Evolutionary conservation across 768 basidiomycete species (phyloP), one percentile per base, ranked within the genome.

Genomic region (Psilocybe cyanescens): DNA sequence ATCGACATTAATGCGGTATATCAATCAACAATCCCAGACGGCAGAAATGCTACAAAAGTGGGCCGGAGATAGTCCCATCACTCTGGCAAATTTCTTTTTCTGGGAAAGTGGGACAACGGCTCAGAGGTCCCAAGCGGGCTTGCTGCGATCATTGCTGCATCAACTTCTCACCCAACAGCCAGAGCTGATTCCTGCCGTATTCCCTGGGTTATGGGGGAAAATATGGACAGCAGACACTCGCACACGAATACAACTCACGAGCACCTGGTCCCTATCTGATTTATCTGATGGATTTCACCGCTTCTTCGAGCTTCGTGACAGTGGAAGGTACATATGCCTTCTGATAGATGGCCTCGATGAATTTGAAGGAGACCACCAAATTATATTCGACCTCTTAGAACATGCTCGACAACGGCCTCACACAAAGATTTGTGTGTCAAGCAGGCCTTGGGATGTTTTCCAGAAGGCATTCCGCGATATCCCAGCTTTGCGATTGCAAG

Each of bases 311-410:
- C 35, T 57, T 8, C n/a, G 14, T 8, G 44, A 57, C 16, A 16
- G 19, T 9, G 44, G 51, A 2, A 52, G 48, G 49, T n/a, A 57
- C 17, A 37, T 62, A 6, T 62, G 55, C 39, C 60, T 62, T 33
- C 44, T 62, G 41, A 56, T 62, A 8, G 60, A 62, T n/a, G 60
- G 60, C n/a, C 55, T 62, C 11, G 60, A 62, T 33, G 60, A 62
- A 35, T 62, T 62, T 31, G 60, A 62, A 46, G 60, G 60, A 39
- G 55, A 57, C 31, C 56, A 62, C 11, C 55, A 37, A n/a, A 17
- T 52, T n/a, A 57, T 55, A 29, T 57, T 62, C 6, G 55, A 49
- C 12, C 50, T 62, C 17, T 33, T 62, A 14, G 46, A 57, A 28
- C 51, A 47, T 37, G 56, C 56, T 6, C 50, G 39, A 9, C 60